Base-by-base conservation (phyloP, 768 basidiomycete species). In the Macrolepiota fuliginosa region DNA sequence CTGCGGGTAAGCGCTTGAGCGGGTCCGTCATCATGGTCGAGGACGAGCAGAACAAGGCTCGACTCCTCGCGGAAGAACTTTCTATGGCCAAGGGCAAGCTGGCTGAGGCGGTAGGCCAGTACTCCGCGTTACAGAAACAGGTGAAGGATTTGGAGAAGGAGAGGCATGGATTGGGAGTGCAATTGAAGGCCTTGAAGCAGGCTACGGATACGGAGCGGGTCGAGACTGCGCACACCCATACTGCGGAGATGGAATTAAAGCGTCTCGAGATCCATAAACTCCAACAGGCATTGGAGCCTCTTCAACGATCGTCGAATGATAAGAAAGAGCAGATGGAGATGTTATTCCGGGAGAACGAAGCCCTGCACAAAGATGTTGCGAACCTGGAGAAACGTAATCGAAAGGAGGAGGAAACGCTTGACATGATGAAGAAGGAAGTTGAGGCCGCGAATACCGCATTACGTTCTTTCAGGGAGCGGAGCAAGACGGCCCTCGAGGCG, bases 11-110 rank as follows among this genome's bases (percentile, higher is more conserved):
- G 19, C 13, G 47, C 12, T 22, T 54, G 19, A 27, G 54, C 22
- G 59, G 46, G 35, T 46, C 59, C 17, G 40, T 54, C 22, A 32
- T 61, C 11, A 22, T 61, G 40, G 32, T 61, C 13, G 59, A 61
- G 29, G 51, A 61, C 25, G 40, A 53, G 29, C 52, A 54, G 10
- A 32, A n/a, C 5, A 32, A 54, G 9, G 32, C 22, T 19, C 52
- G 42, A 17, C 39, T 39, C 19, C 59, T 61, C 17, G 40, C 27
- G 9, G 45, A 53, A 24, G 59, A 61, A 29, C 25, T 61, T 24
- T n/a, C 59, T 5, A 17, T 40, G 45, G 24, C 59, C 1, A 40
- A 32, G 9, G 40, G 52, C 29, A 35, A 45, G 42, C 42, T 61
- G 10, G 42, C 27, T 11, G 52, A 35, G 27, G 9, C 46, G 27